Base-by-base conservation (phyloP, 352 stramenopile genomes). In the Pythium dissimile region DNA sequence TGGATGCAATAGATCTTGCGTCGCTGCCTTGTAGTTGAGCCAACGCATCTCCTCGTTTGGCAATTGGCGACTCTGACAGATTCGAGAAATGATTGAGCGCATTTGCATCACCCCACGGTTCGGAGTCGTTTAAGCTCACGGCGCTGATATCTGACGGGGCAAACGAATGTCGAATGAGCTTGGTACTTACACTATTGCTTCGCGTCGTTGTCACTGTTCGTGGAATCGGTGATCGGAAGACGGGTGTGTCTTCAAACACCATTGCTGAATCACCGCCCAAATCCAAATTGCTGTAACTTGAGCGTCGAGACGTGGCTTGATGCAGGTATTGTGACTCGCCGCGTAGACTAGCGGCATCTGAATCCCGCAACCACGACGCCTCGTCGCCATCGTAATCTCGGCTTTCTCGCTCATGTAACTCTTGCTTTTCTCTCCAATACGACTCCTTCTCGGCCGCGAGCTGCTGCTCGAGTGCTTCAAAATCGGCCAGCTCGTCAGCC, bases 51-150 rank as follows among this genome's bases (percentile, higher is more conserved):
- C 55, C 47, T 35, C 55, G 52, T 31, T 66, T 66, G 6, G 52
- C n/a, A 20, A 63, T 70, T 24, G 64, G 54, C 18, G 71, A 72
- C 24, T 59, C 68, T 20, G 66, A 51, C 20, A 84, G 71, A 21
- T 69, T 68, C 1, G 76, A 71, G 43, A 85, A 64, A 2, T 72
- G 67, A 37, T 87, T 77, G 30, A 56, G 7, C 7, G 31, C 46
- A 23, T 51, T 24, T 5, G 32, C 34, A 23, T 69, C 66, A 4
- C 75, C 71, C 85, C 85, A 94, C 1, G 83, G 72, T 48, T 85
- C 79, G 24, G 85, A 92, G 62, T 94, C 83, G 43, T 91, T 74
- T 30, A 93, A 73, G 54, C 85, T 94, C 30, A 92, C 63, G 24
- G 80, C 83, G 27, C 83, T 92, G 7, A 88, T 56, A 16, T 92